Base-by-base conservation (phyloP, 352 stramenopile species). In the Globisporangium ultimum region DNA sequence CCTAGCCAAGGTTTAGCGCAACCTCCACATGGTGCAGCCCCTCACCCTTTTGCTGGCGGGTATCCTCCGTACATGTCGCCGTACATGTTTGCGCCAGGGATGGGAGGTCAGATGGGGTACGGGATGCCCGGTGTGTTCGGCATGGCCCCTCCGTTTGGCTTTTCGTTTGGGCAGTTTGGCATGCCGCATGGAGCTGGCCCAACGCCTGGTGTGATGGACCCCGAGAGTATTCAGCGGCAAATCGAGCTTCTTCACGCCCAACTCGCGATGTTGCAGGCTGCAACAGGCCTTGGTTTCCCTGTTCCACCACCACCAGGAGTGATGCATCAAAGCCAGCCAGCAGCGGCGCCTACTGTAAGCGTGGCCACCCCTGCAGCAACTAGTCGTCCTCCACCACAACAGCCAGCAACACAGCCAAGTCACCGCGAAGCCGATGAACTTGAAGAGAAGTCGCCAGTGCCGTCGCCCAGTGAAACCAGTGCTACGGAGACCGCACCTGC, bases 51-150 rank as follows among this genome's bases (percentile, higher is more conserved):
- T 67, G 58, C 66, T 14, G 61, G 58, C 43, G 78, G 77, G 20
- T 87, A 81, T 62, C 66, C 62, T 15, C 78, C 77, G 20, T 89
- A 78, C 60, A 75, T 82, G 66, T 66, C 68, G 15, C 77, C 78
- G 24, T 78, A 80, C 48, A 86, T 91, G 76, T 89, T 84, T 67
- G 68, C 60, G 21, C 66, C 70, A 34, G 61, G 52, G n/a, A 72
- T 74, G 59, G 76, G 56, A 2, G 50, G 63, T 38, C 74, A 76
- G 14, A 88, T 78, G 54, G 80, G 74, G 17, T 88, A 74, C 24
- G 80, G 76, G 0, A 76, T 87, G 63, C 71, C 75, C 18, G 71
- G 73, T 55, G 68, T 65, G 0, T 88, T 82, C 28, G 80, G 80
- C n/a, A 76, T 79, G 64, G 71, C 84, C 55, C 64, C 67, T 2